A percentile compares a stretch with the other conserved stretches of the same genome.
Evolutionary conservation across 352 stramenopile genomes (phyloP).

Genomic region (Globisporangium acanthophoron): DNA sequence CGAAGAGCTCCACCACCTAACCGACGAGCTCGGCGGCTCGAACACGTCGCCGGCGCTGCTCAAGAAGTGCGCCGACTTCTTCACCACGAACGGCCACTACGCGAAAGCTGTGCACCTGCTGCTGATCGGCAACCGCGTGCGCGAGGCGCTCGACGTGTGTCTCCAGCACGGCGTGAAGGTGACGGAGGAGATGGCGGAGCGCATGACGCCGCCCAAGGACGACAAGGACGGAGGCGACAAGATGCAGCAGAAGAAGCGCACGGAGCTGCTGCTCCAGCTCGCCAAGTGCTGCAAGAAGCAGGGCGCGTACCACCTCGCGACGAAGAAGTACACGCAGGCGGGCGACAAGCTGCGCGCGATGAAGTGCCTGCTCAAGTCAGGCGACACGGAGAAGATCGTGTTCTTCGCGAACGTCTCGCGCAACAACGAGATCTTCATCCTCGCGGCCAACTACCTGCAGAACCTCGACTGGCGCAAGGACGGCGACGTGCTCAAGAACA

Average conservation of each 20-base stretch:
- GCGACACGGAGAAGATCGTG: constrained; percentile 93
- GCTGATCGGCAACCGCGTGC: constrained; percentile 60
- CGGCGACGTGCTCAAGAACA: constrained; percentile 89
- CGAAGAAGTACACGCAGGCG: constrained; percentile 95
- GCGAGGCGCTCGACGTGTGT: constrained; percentile 88
- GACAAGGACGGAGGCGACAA: constrained; percentile 35
- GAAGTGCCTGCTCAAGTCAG: constrained; percentile 94
- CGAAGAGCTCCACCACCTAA: constrained; percentile 82
- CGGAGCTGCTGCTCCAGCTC: constrained; percentile 86
- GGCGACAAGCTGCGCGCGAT: constrained; percentile 91
- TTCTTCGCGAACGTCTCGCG: constrained; percentile 92
- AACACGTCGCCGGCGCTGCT: constrained; percentile 81
- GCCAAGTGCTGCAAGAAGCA: constrained; percentile 92
- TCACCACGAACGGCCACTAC: constrained; percentile 88
- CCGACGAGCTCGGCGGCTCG: constrained; percentile 65
- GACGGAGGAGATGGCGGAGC: constrained; percentile 90
- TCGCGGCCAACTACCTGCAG: constrained; percentile 95
- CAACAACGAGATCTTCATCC: constrained; percentile 92
- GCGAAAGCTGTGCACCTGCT: constrained; percentile 90
- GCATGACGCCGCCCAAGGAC: constrained; percentile 87
- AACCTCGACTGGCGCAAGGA: constrained; percentile 92
- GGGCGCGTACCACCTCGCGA: constrained; percentile 89
- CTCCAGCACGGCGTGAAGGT: constrained; percentile 87
- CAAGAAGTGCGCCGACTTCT: constrained; percentile 91
- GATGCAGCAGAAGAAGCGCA: constrained; percentile 47